Percentiles rank a stretch among this genome's conserved stretches.
These are phyloP conservation scores for Thermothielavioides terrestris DNA, from an alignment of 495 filamentous ascomycete genomes.

Conservation along the genomic window DNA sequence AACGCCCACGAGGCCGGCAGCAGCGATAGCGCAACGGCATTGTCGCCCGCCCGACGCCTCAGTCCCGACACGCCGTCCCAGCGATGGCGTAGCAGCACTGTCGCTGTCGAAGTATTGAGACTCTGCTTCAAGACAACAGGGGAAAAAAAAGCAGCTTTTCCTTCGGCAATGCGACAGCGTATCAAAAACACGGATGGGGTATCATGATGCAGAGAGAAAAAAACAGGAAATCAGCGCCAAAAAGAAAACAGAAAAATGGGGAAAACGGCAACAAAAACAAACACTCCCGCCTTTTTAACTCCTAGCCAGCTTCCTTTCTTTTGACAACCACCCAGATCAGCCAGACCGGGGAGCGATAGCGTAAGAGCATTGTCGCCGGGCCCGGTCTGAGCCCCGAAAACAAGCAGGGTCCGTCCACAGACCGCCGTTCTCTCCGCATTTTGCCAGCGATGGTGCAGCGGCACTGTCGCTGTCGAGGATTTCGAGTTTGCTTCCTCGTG, in stretches of 20 bases:
- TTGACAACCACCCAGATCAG: constrained; percentile 16
- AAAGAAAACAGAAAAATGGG: constrained; percentile 11
- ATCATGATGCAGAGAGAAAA: constrained; percentile 40
- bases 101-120: constrained; percentile 38
- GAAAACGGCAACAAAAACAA: constrained; percentile 12
- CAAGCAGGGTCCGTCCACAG: constrained; percentile 13
- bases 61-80: constrained; percentile 49
- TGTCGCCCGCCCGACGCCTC: constrained; percentile 41
- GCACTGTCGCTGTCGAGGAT: constrained; percentile 35
- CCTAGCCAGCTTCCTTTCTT: neutral
- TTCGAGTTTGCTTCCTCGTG: constrained; percentile 7
- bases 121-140: no score
- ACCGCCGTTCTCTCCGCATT: constrained; percentile 15
- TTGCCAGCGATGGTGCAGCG: constrained; percentile 34
- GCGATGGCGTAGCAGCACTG: constrained; percentile 52
- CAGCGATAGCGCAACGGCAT: constrained; percentile 48
- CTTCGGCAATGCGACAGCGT: constrained; percentile 32
- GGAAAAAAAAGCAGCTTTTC: constrained; percentile 13
- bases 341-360: constrained; percentile 3
- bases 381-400: constrained; percentile 10
- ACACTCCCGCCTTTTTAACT: no score
- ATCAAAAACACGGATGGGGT: constrained; percentile 52
- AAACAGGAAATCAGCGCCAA: constrained; percentile 10
- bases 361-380: constrained; percentile 31
- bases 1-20: constrained; percentile 44